phyloP scores from a whole-genome alignment of 805 yeast genomes.

The Brettanomyces nanus region DNA sequence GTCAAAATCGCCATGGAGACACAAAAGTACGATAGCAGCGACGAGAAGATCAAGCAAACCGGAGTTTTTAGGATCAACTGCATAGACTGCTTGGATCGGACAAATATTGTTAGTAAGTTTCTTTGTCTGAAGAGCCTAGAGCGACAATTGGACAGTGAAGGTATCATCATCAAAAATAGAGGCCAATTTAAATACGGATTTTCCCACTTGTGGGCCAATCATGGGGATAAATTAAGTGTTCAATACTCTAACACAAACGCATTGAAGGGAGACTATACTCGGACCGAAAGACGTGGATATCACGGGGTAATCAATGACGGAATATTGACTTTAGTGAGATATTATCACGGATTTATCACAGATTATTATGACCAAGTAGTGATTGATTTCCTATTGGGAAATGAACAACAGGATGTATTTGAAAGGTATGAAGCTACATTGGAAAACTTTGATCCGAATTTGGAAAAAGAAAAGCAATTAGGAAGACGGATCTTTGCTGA shows the following conservation, averaged over 20 bases:
- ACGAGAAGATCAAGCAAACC: slow-evolving; percentile 29
- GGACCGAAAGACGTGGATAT: slow-evolving; percentile 34
- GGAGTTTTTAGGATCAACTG: slow-evolving; percentile 57
- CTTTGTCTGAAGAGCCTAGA: slow-evolving; percentile 23
- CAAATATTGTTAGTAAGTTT: slow-evolving; percentile 42
- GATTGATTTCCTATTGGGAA: slow-evolving; percentile 34
- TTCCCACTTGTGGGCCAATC: slow-evolving; percentile 53
- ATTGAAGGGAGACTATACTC: slow-evolving; percentile 39
- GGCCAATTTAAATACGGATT: slow-evolving; percentile 17
- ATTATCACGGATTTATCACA: slow-evolving; percentile 34
- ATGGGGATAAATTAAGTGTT: slow-evolving; percentile 58
- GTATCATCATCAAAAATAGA: slow-evolving; percentile 3
- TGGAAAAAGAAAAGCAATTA: slow-evolving; percentile 12
- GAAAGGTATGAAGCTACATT: slow-evolving; percentile 33
- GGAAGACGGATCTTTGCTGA: too few relatives aligned
- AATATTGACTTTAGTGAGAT: slow-evolving; percentile 32
- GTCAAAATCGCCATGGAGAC: slow-evolving; percentile 12
- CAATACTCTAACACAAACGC: slow-evolving; percentile 57
- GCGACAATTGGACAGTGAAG: slow-evolving; percentile 18
- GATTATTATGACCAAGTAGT: slow-evolving; percentile 38
- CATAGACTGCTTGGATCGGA: slow-evolving; percentile 57
- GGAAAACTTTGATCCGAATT: slow-evolving; percentile 22
- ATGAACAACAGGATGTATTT: slow-evolving; percentile 25
- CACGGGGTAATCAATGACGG: slow-evolving; percentile 36
- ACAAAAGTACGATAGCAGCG: slow-evolving; percentile 26